Evolutionary conservation across 2,329 filamentous ascomycete genomes (phyloP).

Genomic region (Hirsutella minnesotensis): DNA sequence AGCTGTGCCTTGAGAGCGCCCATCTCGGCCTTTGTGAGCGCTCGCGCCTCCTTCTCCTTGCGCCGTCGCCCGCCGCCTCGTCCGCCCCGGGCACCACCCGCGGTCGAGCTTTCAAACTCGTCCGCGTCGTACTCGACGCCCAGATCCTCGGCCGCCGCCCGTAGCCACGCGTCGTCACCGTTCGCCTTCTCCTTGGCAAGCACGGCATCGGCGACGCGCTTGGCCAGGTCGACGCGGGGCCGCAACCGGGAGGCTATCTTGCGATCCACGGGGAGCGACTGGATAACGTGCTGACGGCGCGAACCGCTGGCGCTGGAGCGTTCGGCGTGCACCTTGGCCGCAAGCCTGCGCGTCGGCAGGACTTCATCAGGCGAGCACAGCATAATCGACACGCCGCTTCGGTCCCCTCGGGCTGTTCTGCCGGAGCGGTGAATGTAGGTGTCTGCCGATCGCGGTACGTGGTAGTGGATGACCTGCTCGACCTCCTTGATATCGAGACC

Average conservation of each 20-base stretch:
- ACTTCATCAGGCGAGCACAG: conserved; percentile 90
- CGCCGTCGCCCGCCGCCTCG: conserved; percentile 62
- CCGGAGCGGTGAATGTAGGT: conserved; percentile 93
- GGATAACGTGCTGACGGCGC: conserved; percentile 52
- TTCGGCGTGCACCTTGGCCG: conserved; percentile 73
- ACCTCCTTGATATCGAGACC: conserved; percentile 89
- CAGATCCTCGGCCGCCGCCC: conserved; percentile 76
- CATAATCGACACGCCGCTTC: conserved; percentile 69
- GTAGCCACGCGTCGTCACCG: conserved; percentile 76
- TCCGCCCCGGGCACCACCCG: conserved; percentile 46
- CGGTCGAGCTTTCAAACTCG: conserved; percentile 70
- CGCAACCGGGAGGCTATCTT: conserved; percentile 66
- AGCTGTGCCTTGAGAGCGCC: conserved; percentile 59
- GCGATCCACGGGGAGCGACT: conserved; percentile 72
- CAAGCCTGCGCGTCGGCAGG: conserved; percentile 66
- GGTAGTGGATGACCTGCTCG: conserved; percentile 87
- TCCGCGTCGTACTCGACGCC: conserved; percentile 91
- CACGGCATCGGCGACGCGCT: conserved; percentile 70
- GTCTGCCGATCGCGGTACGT: conserved; percentile 82
- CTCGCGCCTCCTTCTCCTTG: conserved; percentile 60
- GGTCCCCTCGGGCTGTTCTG: conserved; percentile 75
- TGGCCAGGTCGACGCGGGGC: conserved; percentile 67
- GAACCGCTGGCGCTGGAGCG: conserved; percentile 32
- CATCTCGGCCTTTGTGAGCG: conserved; percentile 62
- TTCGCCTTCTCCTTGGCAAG: conserved; percentile 80